Percentiles rank a stretch among this genome's conserved stretches.
phyloP scores from a whole-genome alignment of 1,284 basidiomycete species.

The Pyrrhoderma noxium region DNA sequence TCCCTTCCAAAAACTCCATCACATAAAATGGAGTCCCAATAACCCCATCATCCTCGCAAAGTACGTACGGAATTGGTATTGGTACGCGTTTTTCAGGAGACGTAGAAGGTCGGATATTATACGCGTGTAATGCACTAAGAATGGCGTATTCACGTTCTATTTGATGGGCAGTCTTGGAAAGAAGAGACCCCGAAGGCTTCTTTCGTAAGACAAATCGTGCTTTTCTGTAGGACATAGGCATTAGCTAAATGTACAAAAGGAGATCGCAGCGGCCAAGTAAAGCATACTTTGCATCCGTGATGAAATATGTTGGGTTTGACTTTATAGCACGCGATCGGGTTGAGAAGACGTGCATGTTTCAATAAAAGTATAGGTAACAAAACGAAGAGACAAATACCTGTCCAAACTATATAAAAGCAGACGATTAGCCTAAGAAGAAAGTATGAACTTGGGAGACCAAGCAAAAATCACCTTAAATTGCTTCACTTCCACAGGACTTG shows the following conservation, averaged over 20 bases:
- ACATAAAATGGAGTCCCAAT: slow-evolving; percentile 92
- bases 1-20: slow-evolving; percentile 90
- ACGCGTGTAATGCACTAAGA: slow-evolving; percentile 64
- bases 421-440: neutral
- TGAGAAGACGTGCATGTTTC: slow-evolving; percentile 1
- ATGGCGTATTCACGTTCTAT: slow-evolving; percentile 89
- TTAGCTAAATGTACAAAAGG: slow-evolving; percentile 7
- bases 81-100: slow-evolving; percentile 55
- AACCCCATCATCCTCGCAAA: slow-evolving; percentile 74
- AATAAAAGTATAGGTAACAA: slow-evolving; percentile 2
- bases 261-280: slow-evolving; percentile 5
- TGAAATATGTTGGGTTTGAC: slow-evolving; percentile 95
- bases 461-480: slow-evolving; percentile 76
- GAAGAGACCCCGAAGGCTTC: slow-evolving; percentile 83
- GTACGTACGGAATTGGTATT: slow-evolving; percentile 76
- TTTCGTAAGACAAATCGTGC: slow-evolving; percentile 83
- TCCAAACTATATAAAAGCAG: slow-evolving; percentile 51
- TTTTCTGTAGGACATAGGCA: slow-evolving; percentile 32
- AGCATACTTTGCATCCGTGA: slow-evolving; percentile 64
- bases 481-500: slow-evolving; percentile 70
- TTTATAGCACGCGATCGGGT: slow-evolving; percentile 27
- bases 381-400: slow-evolving; percentile 47
- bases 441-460: too few species aligned
- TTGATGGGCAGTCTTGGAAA: slow-evolving; percentile 88
- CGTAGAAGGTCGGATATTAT: slow-evolving; percentile 58